These are phyloP conservation scores for Phytophthora aleatoria DNA, from an alignment of 352 stramenopile genomes.

Conservation along the genomic window DNA sequence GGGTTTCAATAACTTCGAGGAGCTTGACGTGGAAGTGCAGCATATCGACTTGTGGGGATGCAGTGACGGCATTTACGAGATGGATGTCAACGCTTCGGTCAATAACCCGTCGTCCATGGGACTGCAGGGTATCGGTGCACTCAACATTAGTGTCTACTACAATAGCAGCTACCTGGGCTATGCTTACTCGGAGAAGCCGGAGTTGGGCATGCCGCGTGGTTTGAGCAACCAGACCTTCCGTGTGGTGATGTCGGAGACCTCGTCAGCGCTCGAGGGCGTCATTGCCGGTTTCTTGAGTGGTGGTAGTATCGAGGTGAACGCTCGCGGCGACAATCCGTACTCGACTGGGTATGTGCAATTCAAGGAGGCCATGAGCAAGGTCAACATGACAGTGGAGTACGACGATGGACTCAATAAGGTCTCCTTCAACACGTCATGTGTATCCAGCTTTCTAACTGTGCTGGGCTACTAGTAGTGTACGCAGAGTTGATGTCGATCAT, in stretches of 20 bases:
- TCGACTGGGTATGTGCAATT: slow-evolving; percentile 43
- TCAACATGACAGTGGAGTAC: slow-evolving; percentile 65
- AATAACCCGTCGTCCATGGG: slow-evolving; percentile 53
- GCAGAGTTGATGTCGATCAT: too few relatives aligned
- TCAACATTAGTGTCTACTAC: slow-evolving; percentile 80
- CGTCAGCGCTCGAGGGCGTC: slow-evolving; percentile 39
- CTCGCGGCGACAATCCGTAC: slow-evolving; percentile 50
- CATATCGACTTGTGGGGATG: slow-evolving; percentile 51
- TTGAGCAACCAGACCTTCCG: slow-evolving; percentile 48
- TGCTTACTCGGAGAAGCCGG: slow-evolving; percentile 45
- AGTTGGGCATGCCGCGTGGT: slow-evolving; percentile 52
- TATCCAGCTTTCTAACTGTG: slow-evolving; percentile 35
- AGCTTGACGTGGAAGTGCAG: slow-evolving; percentile 44
- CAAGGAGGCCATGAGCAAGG: slow-evolving; percentile 37
- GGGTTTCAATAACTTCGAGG: slow-evolving; percentile 57
- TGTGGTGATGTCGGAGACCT: slow-evolving; percentile 44
- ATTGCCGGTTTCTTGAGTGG: slow-evolving; percentile 42
- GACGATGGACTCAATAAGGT: slow-evolving; percentile 47
- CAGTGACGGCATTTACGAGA: slow-evolving; percentile 40
- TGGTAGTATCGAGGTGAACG: slow-evolving; percentile 44
- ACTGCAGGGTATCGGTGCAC: slow-evolving; percentile 53
- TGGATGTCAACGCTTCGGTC: slow-evolving; percentile 64
- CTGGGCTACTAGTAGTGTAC: slow-evolving; percentile 20
- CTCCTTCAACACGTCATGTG: slow-evolving; percentile 36
- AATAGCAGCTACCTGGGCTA: slow-evolving; percentile 62